phyloP scores from a whole-genome alignment of 495 filamentous ascomycete species.

The Wilcoxina mikolae region DNA sequence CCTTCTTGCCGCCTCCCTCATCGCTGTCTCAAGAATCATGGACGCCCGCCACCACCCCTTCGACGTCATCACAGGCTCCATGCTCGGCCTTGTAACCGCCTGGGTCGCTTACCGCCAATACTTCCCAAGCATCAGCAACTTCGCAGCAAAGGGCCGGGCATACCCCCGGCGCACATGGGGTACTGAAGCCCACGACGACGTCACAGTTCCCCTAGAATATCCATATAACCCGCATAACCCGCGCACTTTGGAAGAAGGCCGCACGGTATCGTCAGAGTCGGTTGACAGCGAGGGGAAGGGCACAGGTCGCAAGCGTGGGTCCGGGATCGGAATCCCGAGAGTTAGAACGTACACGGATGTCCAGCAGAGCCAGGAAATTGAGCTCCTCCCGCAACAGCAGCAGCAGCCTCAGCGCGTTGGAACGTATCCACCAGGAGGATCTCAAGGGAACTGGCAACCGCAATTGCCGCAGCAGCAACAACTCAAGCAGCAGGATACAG shows the following conservation, averaged over 20 bases:
- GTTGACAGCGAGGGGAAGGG: background rate
- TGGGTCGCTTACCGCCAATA: constrained; percentile 41
- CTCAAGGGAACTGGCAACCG: too few species aligned
- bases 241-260: constrained; percentile 1
- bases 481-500: background rate
- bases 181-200: constrained; percentile 15
- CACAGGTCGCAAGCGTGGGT: background rate
- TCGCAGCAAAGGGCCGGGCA: constrained; percentile 47
- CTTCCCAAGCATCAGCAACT: constrained; percentile 41
- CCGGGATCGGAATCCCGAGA: background rate
- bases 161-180: constrained; percentile 50
- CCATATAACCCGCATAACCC: background rate
- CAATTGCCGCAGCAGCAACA: background rate
- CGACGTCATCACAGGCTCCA: constrained; percentile 65
- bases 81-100: constrained; percentile 44
- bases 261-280: background rate
- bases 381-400: background rate
- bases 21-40: constrained; percentile 49
- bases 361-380: background rate
- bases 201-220: background rate
- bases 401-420: background rate
- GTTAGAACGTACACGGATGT: background rate
- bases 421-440: too few species aligned
- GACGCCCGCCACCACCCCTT: constrained; percentile 83
- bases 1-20: constrained; percentile 40